Percentiles rank a stretch among this genome's conserved stretches.
These are phyloP conservation scores for Astrephomene gubernaculifera DNA, from an alignment of 139 green algal genomes.

Conservation along the genomic window DNA sequence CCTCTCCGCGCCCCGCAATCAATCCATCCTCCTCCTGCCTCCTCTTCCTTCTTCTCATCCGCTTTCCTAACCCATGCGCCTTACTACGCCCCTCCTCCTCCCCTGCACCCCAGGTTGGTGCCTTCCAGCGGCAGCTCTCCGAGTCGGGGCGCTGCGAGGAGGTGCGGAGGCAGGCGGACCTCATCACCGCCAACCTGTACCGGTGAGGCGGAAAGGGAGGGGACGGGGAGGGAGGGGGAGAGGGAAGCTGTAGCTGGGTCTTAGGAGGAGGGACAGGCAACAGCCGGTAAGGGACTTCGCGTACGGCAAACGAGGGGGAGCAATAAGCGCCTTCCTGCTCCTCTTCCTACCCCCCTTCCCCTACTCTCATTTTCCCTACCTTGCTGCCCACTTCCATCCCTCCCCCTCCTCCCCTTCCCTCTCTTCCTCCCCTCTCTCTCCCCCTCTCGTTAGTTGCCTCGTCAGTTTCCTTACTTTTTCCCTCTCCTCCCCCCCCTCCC, in stretches of 20 bases:
- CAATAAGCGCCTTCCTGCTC: too few relatives aligned
- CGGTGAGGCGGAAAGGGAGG: neutral
- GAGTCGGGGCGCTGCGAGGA: slow-evolving; percentile 50
- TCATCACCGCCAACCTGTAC: slow-evolving; percentile 89
- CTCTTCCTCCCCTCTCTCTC: neutral
- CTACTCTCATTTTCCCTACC: neutral
- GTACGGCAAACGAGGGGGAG: too few relatives aligned
- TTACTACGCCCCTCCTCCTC: neutral
- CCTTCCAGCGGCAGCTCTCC: slow-evolving; percentile 66
- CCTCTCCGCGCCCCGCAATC: too few relatives aligned
- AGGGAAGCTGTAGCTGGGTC: too few relatives aligned
- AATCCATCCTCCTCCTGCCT: neutral
- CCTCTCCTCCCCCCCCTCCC: neutral
- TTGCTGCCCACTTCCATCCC: neutral
- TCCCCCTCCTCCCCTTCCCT: too few relatives aligned
- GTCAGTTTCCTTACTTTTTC: neutral
- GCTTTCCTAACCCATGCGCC: neutral
- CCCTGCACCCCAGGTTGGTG: neutral
- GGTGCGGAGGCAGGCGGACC: slow-evolving; percentile 74
- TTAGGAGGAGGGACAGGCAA: too few relatives aligned
- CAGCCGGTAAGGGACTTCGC: too few relatives aligned
- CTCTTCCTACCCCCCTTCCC: too few relatives aligned
- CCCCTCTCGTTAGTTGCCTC: too few relatives aligned
- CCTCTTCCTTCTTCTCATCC: neutral
- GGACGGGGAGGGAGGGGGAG: too few relatives aligned